Evolutionary conservation across 2,329 filamentous ascomycete genomes (phyloP).

Genomic region (Sclerotinia sclerotiorum): DNA sequence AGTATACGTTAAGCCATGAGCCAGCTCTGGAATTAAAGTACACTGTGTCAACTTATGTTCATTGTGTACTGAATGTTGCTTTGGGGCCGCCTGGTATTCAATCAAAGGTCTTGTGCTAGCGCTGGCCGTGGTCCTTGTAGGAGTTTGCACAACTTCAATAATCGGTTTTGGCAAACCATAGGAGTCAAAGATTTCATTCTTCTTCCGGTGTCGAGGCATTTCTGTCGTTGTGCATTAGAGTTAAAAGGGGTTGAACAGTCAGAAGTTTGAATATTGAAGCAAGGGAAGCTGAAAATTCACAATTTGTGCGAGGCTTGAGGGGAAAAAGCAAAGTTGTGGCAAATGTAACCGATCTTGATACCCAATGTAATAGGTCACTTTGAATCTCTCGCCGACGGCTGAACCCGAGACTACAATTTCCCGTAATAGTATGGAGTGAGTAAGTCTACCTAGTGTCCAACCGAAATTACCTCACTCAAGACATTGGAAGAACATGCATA

Average conservation of each 20-base stretch:
- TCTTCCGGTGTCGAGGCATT: slow-evolving; percentile 3
- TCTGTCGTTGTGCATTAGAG: neutral
- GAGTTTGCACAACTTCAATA: neutral
- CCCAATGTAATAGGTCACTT: slow-evolving; percentile 10
- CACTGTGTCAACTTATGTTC: neutral
- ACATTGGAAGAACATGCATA: neutral
- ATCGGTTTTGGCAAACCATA: slow-evolving; percentile 8
- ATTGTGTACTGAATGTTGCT: neutral
- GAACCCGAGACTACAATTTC: slow-evolving; percentile 4
- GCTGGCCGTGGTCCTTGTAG: neutral
- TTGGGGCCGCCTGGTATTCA: neutral
- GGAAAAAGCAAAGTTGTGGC: slow-evolving; percentile 16
- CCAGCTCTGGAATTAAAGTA: slow-evolving; percentile 10
- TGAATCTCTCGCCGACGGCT: neutral
- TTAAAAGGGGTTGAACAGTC: neutral
- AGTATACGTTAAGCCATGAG: slow-evolving; percentile 7
- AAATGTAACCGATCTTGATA: slow-evolving; percentile 8
- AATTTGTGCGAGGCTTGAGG: slow-evolving; percentile 12
- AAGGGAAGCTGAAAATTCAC: slow-evolving; percentile 16
- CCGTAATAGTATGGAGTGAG: neutral
- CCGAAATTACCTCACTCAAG: neutral
- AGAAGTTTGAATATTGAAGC: slow-evolving; percentile 1
- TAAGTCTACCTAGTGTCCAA: neutral
- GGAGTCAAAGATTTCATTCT: neutral
- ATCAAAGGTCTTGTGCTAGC: neutral